These are phyloP conservation scores for Amanita rimosa DNA, from an alignment of 768 basidiomycete species.

Conservation along the genomic window DNA sequence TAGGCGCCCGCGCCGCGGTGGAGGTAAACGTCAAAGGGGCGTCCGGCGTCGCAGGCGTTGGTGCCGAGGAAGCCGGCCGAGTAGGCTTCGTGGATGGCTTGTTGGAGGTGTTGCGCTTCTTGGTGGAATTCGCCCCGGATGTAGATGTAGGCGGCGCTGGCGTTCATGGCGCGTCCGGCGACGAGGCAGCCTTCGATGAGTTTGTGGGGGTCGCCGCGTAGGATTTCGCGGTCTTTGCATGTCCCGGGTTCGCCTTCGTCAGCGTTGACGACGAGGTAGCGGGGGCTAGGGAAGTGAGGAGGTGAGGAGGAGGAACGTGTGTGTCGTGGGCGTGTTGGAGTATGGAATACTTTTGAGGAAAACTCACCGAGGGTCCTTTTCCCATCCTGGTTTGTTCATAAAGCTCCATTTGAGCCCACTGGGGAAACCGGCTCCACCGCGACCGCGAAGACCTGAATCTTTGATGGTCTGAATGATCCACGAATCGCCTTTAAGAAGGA, in stretches of 20 bases:
- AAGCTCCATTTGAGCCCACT: slow-evolving; percentile 96
- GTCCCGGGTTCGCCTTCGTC: slow-evolving; percentile 99
- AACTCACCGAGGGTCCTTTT: slow-evolving; percentile 73
- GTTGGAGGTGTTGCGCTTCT: slow-evolving; percentile 88
- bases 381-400: slow-evolving; percentile 99
- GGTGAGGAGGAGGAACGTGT: not conserved
- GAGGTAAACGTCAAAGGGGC: slow-evolving; percentile 95
- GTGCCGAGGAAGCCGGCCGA: slow-evolving; percentile 79
- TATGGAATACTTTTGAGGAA: too few relatives aligned
- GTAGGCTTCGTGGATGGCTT: slow-evolving; percentile 95
- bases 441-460: slow-evolving; percentile 89
- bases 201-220: slow-evolving; percentile 97
- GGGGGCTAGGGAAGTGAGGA: slow-evolving; percentile 64
- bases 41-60: slow-evolving; percentile 86
- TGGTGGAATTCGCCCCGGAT: slow-evolving; percentile 98
- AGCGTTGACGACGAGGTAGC: slow-evolving; percentile 95
- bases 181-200: slow-evolving; percentile 97
- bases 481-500: slow-evolving; percentile 85
- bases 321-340: not conserved
- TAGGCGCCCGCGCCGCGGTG: slow-evolving; percentile 98
- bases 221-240: slow-evolving; percentile 97
- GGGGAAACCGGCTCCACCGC: slow-evolving; percentile 96
- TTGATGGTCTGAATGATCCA: slow-evolving; percentile 98
- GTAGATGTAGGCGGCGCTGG: slow-evolving; percentile 98
- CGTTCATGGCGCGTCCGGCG: slow-evolving; percentile 95